A percentile compares a stretch with the other conserved stretches of the same genome.
phyloP scores from a whole-genome alignment of 768 basidiomycete genomes.

The Peribolospora baueri region DNA sequence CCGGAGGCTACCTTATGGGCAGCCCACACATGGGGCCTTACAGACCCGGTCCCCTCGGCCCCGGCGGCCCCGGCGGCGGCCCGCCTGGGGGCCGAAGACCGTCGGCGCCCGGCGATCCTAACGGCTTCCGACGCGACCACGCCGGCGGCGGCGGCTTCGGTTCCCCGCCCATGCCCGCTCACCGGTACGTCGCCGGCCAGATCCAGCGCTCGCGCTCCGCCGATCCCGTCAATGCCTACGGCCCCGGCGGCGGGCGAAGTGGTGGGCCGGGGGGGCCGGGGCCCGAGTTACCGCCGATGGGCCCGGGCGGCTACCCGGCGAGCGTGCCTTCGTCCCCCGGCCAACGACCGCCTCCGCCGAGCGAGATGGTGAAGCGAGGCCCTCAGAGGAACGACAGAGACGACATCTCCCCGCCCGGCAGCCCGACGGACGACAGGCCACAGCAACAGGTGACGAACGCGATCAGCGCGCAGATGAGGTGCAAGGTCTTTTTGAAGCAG shows the following conservation, averaged over 20 bases:
- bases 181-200: not conserved
- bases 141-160: conserved; percentile 4
- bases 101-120: conserved; percentile 1
- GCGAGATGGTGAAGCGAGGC: not conserved
- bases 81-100: not conserved
- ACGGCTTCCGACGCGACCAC: too few relatives aligned
- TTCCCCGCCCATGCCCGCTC: conserved; percentile 3
- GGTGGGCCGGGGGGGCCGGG: too few relatives aligned
- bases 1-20: not conserved
- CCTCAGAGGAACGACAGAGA: not conserved
- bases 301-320: too few relatives aligned
- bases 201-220: conserved; percentile 18
- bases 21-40: too few relatives aligned
- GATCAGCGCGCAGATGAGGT: conserved; percentile 78
- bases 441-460: conserved; percentile 39
- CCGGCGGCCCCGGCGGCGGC: not conserved
- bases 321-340: not conserved
- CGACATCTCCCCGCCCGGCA: not conserved
- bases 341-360: not conserved
- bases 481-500: conserved; percentile 90
- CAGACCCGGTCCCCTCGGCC: not conserved
- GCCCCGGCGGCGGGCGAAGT: too few relatives aligned
- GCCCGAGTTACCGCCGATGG: too few relatives aligned
- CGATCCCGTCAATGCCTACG: conserved; percentile 5
- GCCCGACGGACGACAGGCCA: conserved; percentile 32